These are phyloP conservation scores for Trichocomaceae sp. DNA, from an alignment of 2,329 filamentous ascomycete genomes.

Conservation along the genomic window DNA sequence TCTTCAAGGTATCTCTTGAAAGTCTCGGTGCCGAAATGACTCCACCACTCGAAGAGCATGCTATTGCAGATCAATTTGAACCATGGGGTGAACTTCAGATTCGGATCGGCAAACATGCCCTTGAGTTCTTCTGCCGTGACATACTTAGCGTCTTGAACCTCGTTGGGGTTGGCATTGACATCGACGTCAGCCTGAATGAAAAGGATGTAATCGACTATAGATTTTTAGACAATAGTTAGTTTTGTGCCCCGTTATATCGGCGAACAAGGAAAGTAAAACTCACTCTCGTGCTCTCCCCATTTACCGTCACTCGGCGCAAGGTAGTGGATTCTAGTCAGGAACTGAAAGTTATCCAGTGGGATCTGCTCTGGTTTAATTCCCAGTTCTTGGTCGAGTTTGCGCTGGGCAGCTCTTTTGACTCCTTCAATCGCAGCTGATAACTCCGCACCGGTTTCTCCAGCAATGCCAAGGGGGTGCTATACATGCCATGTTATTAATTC, in stretches of 20 bases:
- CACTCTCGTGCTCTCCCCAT: conserved; percentile 98
- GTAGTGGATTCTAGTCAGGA: conserved; percentile 96
- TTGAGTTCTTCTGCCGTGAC: conserved; percentile 77
- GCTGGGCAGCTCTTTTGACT: conserved; percentile 83
- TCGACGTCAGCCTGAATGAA: conserved; percentile 95
- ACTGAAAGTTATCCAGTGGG: conserved; percentile 82
- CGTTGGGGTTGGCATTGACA: conserved; percentile 74
- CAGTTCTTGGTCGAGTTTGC: conserved; percentile 90
- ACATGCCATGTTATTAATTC: not conserved
- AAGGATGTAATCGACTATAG: conserved; percentile 88
- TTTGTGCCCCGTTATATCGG: not conserved
- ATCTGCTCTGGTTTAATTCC: conserved; percentile 87
- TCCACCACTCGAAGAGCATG: conserved; percentile 98
- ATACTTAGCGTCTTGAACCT: conserved; percentile 78
- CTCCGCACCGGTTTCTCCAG: conserved; percentile 80
- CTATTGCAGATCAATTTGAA: conserved; percentile 98
- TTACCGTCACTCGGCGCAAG: conserved; percentile 94
- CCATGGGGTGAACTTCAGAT: conserved; percentile 89
- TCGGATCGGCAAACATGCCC: conserved; percentile 73
- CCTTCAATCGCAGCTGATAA: conserved; percentile 74
- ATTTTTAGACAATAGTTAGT: not conserved
- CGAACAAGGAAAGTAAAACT: conserved; percentile 30
- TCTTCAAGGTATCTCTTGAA: conserved; percentile 83
- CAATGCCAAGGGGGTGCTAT: conserved; percentile 76
- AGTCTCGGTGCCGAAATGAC: conserved; percentile 64